phyloP scores from a whole-genome alignment of 257 asterid genomes.

The Nicotiana obtusifolia region DNA sequence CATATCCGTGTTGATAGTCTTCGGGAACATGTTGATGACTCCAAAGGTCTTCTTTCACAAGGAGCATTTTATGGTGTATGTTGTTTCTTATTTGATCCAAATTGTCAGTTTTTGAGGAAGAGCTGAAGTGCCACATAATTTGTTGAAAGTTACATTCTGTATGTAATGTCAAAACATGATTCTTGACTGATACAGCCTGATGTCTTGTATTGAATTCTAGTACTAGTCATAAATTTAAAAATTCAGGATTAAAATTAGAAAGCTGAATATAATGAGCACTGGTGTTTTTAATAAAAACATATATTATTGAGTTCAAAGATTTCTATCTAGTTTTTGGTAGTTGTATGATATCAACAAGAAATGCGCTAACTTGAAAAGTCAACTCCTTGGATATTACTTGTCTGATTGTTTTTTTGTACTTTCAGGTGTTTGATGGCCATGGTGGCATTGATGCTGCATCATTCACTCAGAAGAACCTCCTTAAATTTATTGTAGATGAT shows the following conservation, averaged over 20 bases:
- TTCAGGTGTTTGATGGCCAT: constrained; percentile 89
- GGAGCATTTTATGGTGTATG: constrained; percentile 89
- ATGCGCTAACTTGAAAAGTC: not conserved
- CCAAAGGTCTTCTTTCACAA: constrained; percentile 38
- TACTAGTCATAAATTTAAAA: not conserved
- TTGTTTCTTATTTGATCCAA: constrained; percentile 17
- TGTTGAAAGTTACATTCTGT: constrained; percentile 1
- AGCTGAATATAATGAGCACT: not conserved
- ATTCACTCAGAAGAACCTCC: constrained; percentile 63
- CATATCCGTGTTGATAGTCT: constrained; percentile 71
- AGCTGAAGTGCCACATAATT: not conserved
- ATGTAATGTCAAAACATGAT: not conserved
- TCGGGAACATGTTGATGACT: constrained; percentile 37
- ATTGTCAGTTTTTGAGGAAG: not conserved
- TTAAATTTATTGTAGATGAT: constrained; percentile 60
- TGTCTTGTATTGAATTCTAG: constrained; percentile 3
- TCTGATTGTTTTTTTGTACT: constrained; percentile 2
- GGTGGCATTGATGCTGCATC: constrained; percentile 82
- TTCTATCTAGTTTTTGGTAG: not conserved
- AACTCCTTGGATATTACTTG: not conserved
- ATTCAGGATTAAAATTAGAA: not conserved
- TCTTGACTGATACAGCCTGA: not conserved
- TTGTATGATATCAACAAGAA: not conserved
- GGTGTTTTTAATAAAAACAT: not conserved
- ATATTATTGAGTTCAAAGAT: not conserved